phyloP scores from a whole-genome alignment of 2,329 filamentous ascomycete species.

The Xylaria digitata region DNA sequence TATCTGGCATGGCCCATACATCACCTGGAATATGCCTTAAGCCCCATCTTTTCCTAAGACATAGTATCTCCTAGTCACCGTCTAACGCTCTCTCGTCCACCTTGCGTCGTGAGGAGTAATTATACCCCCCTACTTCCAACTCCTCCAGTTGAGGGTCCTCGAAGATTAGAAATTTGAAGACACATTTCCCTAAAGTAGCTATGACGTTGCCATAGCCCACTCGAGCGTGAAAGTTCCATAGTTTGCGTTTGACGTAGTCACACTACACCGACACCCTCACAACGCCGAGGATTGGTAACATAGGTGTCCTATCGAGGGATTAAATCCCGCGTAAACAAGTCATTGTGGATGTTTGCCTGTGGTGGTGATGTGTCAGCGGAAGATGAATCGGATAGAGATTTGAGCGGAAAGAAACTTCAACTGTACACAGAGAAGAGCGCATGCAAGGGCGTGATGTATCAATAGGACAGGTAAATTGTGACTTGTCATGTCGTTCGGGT shows the following conservation, averaged over 20 bases:
- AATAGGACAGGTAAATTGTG: neutral
- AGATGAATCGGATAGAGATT: neutral
- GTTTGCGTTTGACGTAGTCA: neutral
- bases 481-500: neutral
- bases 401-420: neutral
- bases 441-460: neutral
- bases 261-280: neutral
- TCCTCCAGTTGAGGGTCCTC: neutral
- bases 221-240: neutral
- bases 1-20: neutral
- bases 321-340: neutral
- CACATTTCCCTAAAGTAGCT: too few relatives aligned
- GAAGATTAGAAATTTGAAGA: neutral
- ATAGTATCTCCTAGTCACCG: neutral
- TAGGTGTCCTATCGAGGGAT: neutral
- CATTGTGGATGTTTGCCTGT: neutral
- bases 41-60: too few relatives aligned
- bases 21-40: too few relatives aligned
- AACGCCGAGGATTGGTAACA: neutral
- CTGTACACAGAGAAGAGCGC: neutral
- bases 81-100: neutral
- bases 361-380: neutral
- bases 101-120: neutral
- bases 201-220: neutral
- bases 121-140: neutral